Base-by-base conservation (phyloP, 208 protist species). In the Leishmania amazonensis region DNA sequence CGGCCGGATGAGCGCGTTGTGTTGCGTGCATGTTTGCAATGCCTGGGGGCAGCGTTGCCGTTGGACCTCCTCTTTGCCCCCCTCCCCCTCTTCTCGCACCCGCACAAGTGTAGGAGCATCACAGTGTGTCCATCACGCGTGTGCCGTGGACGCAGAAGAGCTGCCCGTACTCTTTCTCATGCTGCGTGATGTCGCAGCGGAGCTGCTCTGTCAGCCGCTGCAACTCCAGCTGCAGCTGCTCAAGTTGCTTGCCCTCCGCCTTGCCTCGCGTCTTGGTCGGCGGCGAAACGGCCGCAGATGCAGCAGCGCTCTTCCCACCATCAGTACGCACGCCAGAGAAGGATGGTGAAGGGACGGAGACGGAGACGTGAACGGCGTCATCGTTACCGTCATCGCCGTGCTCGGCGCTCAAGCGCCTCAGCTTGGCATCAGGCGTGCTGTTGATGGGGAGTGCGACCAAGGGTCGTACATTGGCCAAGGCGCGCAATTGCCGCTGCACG, bases 161-260 rank as follows among this genome's bases (percentile, higher is more conserved):
- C 62, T 88, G 78, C 13, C 88, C 88, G 51, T 88, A 83, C 49
- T 75, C 87, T 47, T 79, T 62, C 73, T 96, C 93, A 42, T 94
- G 91, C 71, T 77, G 64, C 45, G 90, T 78, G 31, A 96, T 76
- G 40, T 92, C 90, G 40, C 78, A 75, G 64, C 84, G 83, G 6
- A 96, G 87, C 58, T 90, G 76, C 70, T 89, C 83, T 47, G 91
- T 94, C 58, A 96, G 81, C 11, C 76, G 49, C 21, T 62, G 53
- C 42, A 93, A 53, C 75, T 96, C 91, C 13, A 76, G 84, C n/a
- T 85, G 83, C 15, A 84, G 35, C n/a, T 87, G 79, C 19, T 85
- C 79, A 19, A 80, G 71, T 53, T 45, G 74, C 38, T 3, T 8
- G n/a, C 11, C 47, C 74, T 28, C 73, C 31, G 31, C 51, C 35